phyloP scores from a whole-genome alignment of 2,329 filamentous ascomycete species.

The Pseudogymnoascus sp. region DNA sequence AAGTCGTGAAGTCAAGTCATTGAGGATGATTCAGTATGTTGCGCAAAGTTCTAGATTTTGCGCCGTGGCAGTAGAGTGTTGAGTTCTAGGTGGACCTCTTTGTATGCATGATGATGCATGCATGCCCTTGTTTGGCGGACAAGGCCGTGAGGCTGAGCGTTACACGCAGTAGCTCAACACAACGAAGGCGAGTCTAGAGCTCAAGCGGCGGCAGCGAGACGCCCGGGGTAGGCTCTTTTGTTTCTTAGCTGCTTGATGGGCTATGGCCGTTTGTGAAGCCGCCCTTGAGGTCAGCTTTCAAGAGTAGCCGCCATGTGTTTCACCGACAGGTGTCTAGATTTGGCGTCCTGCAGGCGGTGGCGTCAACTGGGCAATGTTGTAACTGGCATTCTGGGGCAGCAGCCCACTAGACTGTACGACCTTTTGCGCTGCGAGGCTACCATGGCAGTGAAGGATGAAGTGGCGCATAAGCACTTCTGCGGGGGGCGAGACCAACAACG shows the following conservation, averaged over 20 bases:
- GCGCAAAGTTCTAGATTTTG: not conserved
- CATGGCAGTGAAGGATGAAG: not conserved
- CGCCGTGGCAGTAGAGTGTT: not conserved
- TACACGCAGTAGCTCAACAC: not conserved
- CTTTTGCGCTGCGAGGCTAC: constrained; percentile 1
- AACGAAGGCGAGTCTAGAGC: constrained; percentile 2
- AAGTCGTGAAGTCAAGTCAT: not conserved
- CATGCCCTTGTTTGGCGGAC: constrained; percentile 4
- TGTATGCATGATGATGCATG: constrained; percentile 8
- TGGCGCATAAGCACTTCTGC: constrained; percentile 1
- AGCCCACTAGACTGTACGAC: not conserved
- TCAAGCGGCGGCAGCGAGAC: not conserved
- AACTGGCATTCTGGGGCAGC: not conserved
- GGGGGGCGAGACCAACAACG: not conserved
- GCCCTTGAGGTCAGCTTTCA: not conserved
- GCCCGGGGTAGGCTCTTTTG: not conserved
- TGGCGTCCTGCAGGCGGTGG: not conserved
- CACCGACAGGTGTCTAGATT: not conserved
- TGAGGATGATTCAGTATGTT: not conserved
- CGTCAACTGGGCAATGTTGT: not conserved
- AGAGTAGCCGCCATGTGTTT: not conserved
- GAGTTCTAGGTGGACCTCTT: constrained; percentile 6
- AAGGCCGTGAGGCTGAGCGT: constrained; percentile 5
- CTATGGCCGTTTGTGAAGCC: not conserved
- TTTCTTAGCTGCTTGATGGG: not conserved